phyloP scores from a whole-genome alignment of 495 filamentous ascomycete genomes.

The Entonaema liquescens region DNA sequence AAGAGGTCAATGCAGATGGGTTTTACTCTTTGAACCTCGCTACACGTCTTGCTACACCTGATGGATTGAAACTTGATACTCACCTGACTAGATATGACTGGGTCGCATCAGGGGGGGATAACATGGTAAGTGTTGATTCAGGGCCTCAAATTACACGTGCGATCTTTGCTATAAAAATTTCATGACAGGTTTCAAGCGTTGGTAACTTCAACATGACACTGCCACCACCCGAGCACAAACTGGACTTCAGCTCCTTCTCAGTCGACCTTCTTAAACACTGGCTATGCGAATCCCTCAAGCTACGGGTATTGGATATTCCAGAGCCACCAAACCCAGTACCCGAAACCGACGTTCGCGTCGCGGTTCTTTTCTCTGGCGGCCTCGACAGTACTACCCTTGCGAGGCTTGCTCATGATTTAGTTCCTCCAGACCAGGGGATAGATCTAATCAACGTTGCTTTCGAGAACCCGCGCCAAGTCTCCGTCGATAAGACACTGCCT shows the following conservation, averaged over 20 bases:
- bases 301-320: conserved; percentile 75
- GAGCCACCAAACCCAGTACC: conserved; percentile 53
- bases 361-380: conserved; percentile 92
- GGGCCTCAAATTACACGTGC: conserved; percentile 9
- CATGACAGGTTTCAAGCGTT: conserved; percentile 65
- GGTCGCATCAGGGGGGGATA: conserved; percentile 24
- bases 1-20: conserved; percentile 84
- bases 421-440: conserved; percentile 72
- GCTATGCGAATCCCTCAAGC: conserved; percentile 69
- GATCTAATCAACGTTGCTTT: conserved; percentile 97
- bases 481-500: conserved; percentile 30
- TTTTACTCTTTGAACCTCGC: conserved; percentile 70
- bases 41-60: conserved; percentile 47
- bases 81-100: conserved; percentile 31
- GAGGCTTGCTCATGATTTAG: conserved; percentile 78
- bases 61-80: conserved; percentile 40
- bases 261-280: conserved; percentile 65
- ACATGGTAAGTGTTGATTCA: conserved; percentile 44
- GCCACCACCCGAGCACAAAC: conserved; percentile 44
- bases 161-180: conserved; percentile 51
- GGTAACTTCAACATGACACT: conserved; percentile 67
- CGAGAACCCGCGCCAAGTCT: conserved; percentile 77
- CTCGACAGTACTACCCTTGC: conserved; percentile 93
- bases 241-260: conserved; percentile 61
- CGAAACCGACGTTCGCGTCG: conserved; percentile 62